phyloP scores from a whole-genome alignment of 108 stramenopile species.

The Cylindrotheca fusiformis region DNA sequence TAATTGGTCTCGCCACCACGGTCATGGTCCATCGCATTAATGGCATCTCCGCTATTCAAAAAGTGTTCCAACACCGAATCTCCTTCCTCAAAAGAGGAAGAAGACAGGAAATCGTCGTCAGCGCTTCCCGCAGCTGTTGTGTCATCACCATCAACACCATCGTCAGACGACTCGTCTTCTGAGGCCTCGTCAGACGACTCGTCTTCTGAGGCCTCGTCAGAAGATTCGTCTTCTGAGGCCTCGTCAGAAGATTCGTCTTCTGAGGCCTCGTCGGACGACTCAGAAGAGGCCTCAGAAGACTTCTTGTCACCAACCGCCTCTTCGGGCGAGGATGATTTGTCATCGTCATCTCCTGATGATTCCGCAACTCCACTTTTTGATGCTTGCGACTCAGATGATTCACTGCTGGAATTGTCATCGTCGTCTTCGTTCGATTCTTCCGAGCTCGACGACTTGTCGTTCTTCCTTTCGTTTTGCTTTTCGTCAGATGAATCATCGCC shows the following conservation, averaged over 20 bases:
- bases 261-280: neutral
- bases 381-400: neutral
- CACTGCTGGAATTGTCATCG: neutral
- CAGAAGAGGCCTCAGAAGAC: neutral
- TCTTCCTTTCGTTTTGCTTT: neutral
- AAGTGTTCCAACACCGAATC: neutral
- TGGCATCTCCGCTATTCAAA: neutral
- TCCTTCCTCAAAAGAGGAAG: neutral
- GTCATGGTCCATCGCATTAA: conserved; percentile 5
- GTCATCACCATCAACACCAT: conserved; percentile 6
- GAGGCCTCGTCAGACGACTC: conserved; percentile 3
- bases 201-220: neutral
- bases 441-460: neutral
- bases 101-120: conserved; percentile 1
- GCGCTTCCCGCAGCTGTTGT: neutral
- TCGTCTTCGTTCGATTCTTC: neutral
- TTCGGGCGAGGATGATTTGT: too few relatives aligned
- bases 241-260: conserved; percentile 1
- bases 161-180: neutral
- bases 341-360: too few relatives aligned
- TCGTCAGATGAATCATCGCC: conserved; percentile 4
- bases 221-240: conserved; percentile 1
- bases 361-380: too few relatives aligned
- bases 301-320: neutral
- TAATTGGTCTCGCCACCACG: neutral